phyloP scores from a whole-genome alignment of 2,329 filamentous ascomycete genomes.

The Aspergillus nomiae region DNA sequence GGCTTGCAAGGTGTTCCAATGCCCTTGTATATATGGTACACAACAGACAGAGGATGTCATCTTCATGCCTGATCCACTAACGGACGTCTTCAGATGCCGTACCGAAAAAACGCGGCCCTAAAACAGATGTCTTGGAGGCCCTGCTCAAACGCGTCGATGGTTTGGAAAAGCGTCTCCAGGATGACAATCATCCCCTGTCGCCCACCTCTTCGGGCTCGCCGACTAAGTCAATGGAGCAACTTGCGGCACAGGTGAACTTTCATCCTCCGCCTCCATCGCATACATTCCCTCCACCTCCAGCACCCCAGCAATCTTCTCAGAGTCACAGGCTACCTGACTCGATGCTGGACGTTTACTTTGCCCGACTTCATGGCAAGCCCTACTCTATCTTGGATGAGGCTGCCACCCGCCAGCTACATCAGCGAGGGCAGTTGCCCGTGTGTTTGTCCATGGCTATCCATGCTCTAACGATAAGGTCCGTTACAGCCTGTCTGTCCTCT shows the following conservation, averaged over 20 bases:
- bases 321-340: slow-evolving; percentile 55
- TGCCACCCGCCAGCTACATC: slow-evolving; percentile 70
- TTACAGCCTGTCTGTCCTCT: slow-evolving; percentile 20
- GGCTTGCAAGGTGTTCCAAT: slow-evolving; percentile 86
- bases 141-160: slow-evolving; percentile 83
- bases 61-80: slow-evolving; percentile 37
- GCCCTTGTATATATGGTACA: slow-evolving; percentile 82
- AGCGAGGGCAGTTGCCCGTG: slow-evolving; percentile 64
- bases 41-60: background rate
- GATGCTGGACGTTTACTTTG: slow-evolving; percentile 77
- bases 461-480: slow-evolving; percentile 64
- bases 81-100: slow-evolving; percentile 65
- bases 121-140: slow-evolving; percentile 85
- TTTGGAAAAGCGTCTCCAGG: slow-evolving; percentile 76
- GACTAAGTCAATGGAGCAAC: slow-evolving; percentile 21
- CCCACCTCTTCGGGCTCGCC: slow-evolving; percentile 51
- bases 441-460: slow-evolving; percentile 55
- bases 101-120: slow-evolving; percentile 85
- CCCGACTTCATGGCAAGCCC: slow-evolving; percentile 76
- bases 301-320: slow-evolving; percentile 43
- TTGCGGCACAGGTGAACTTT: slow-evolving; percentile 11
- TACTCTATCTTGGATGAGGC: slow-evolving; percentile 81
- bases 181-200: slow-evolving; percentile 56
- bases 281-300: slow-evolving; percentile 16
- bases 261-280: slow-evolving; percentile 14